Percentiles rank a stretch among this genome's conserved stretches.
phyloP scores from a whole-genome alignment of 2,329 filamentous ascomycete species.

The Aspergillus tubingensis region DNA sequence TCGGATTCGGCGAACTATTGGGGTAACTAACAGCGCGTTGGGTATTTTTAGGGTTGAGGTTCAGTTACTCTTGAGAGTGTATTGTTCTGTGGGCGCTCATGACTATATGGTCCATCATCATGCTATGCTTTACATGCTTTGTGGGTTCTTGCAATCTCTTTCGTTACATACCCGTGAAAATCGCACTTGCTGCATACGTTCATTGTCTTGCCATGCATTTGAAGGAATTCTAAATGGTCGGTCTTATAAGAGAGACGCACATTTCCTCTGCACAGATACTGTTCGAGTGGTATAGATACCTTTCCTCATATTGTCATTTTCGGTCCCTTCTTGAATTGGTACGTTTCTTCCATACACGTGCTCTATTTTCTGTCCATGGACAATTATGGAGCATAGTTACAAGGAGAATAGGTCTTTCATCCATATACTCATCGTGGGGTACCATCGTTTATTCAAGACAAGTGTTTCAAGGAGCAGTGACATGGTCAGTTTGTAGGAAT shows the following conservation, averaged over 20 bases:
- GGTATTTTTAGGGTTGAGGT: neutral
- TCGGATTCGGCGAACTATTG: neutral
- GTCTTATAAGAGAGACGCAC: neutral
- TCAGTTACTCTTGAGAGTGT: neutral
- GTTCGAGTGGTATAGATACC: neutral
- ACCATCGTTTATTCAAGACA: too few species aligned
- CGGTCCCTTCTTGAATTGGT: too few species aligned
- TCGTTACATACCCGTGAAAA: neutral
- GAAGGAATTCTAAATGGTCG: neutral
- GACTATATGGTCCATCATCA: slow-evolving; percentile 16
- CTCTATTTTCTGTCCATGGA: too few species aligned
- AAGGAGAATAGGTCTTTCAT: too few species aligned
- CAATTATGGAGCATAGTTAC: too few species aligned
- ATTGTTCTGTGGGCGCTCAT: slow-evolving; percentile 6
- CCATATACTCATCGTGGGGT: too few species aligned
- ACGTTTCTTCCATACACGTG: too few species aligned
- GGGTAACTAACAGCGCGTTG: neutral
- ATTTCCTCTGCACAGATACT: neutral
- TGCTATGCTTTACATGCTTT: neutral
- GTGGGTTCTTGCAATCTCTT: neutral
- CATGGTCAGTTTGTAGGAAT: too few species aligned
- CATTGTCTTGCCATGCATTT: neutral
- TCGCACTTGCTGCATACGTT: neutral
- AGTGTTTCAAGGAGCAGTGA: too few species aligned
- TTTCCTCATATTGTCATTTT: neutral